Evolutionary conservation across 2,329 filamentous ascomycete species (phyloP).

Genomic region (Aureobasidium sp.): DNA sequence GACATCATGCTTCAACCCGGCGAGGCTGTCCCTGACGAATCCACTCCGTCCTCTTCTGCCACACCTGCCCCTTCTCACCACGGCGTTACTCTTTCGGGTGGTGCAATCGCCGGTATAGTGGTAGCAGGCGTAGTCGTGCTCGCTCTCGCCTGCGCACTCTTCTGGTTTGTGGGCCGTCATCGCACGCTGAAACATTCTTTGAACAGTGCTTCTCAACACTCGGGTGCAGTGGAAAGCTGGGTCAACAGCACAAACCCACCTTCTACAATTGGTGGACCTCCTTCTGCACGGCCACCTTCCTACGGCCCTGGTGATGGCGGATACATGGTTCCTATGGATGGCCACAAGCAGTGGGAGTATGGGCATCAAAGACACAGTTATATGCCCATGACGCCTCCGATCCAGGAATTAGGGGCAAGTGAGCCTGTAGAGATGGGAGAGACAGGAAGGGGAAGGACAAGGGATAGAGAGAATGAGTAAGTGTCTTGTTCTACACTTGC

Average conservation of each 20-base stretch:
- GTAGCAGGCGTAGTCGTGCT: slow-evolving; percentile 56
- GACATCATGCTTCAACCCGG: slow-evolving; percentile 31
- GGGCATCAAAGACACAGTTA: background rate
- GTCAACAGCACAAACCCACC: background rate
- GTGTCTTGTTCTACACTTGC: background rate
- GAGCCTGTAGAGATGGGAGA: slow-evolving; percentile 7
- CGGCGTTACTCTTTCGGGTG: slow-evolving; percentile 25
- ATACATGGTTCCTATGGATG: background rate
- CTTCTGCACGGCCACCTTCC: background rate
- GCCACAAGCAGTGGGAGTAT: background rate
- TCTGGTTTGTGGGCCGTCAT: slow-evolving; percentile 56
- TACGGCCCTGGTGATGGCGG: background rate
- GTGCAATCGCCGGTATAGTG: slow-evolving; percentile 47
- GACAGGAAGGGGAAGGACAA: background rate
- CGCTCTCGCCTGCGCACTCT: slow-evolving; percentile 49
- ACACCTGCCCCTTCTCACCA: slow-evolving; percentile 18
- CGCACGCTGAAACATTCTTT: slow-evolving; percentile 6
- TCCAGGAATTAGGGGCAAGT: background rate
- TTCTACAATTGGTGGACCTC: background rate
- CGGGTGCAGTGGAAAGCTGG: background rate
- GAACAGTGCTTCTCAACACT: background rate
- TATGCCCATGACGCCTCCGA: background rate
- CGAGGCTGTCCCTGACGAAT: slow-evolving; percentile 33
- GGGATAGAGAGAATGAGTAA: background rate
- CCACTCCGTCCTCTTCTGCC: slow-evolving; percentile 14